Evolutionary conservation across 2,329 filamentous ascomycete species (phyloP).

Genomic region (Truncatella angustata): DNA sequence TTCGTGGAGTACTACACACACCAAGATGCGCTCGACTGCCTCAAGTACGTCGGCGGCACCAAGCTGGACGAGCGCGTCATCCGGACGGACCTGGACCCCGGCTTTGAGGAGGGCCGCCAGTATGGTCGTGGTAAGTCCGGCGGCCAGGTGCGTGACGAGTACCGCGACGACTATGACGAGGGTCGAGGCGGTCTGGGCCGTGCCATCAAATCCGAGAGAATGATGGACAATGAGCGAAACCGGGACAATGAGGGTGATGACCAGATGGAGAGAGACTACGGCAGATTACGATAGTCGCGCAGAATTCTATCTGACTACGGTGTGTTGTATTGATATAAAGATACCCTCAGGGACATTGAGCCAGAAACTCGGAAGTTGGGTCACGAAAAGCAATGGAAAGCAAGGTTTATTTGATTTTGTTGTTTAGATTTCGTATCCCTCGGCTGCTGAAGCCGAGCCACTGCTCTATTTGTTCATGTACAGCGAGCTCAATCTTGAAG

Average conservation of each 20-base stretch:
- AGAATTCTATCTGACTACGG: too few species aligned
- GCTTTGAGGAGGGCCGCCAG: conserved; percentile 93
- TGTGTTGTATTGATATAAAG: conserved; percentile 20
- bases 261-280: conserved; percentile 57
- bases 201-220: conserved; percentile 57
- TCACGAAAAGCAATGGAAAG: background rate
- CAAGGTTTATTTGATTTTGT: too few species aligned
- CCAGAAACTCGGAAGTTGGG: background rate
- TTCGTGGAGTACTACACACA: conserved; percentile 99
- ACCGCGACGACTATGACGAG: conserved; percentile 94
- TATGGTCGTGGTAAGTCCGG: conserved; percentile 95
- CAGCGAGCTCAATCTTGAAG: conserved; percentile 5
- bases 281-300: conserved; percentile 45
- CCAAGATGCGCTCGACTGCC: conserved; percentile 92
- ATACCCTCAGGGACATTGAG: conserved; percentile 12
- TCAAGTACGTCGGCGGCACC: conserved; percentile 98
- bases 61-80: conserved; percentile 98
- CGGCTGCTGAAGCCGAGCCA: background rate
- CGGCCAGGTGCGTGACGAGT: conserved; percentile 96
- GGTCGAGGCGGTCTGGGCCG: conserved; percentile 87
- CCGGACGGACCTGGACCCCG: conserved; percentile 90
- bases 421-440: too few species aligned
- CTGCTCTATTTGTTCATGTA: conserved; percentile 6
- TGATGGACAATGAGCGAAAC: conserved; percentile 40
- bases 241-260: conserved; percentile 30